Base-by-base conservation (phyloP, 2,329 filamentous ascomycete species). In the Sporothrix protearum region DNA sequence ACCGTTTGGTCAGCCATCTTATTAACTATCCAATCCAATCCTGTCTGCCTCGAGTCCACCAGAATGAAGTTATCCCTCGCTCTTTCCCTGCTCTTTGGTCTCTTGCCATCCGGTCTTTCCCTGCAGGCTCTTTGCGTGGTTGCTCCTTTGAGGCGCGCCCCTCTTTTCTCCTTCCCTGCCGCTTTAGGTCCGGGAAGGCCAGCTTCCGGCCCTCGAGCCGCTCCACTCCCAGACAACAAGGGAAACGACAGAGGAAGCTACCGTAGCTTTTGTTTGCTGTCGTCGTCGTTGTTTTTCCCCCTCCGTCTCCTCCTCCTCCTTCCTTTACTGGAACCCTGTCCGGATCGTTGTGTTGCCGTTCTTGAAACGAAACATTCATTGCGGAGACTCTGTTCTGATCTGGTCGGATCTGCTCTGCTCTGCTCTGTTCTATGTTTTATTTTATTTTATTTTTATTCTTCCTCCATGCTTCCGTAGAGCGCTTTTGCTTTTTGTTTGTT, bases 221-320 rank as follows among this genome's bases (percentile, higher is more conserved):
- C 39, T 49, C 67, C 49, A 42, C 45, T 30, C 10, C 36, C 45
- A 33, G 10, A 66, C 42, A 59, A 59, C 55, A 59, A 53, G n/a
- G 49, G 14, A 22, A 22, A 47, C 28, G 33, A 39, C 30, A 39
- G 25, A 22, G 28, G n/a, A 53, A 28, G n/a, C 25, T 12, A 22
- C 22, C 8, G n/a, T 25, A 3, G 22, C 12, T 14, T 28, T 51
- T 7, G 6, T 51, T 19, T 5, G 5, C 4, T 51, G 3, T 16
- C 49, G n/a, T 8, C 49, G n/a, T 61, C 45, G 10, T 68, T 68
- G 72, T 69, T 73, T 63, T 59, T 68, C 59, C 64, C 69, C 55
- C 55, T 73, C 61, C 73, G 33, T 51, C 59, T 72, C 2, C n/a
- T 69, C 51, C 16, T 63, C 42, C 53, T 28, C 9, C 3, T 19